Conservation (phyloP, 208 protist species). For the Trypanosoma rangeli region DNA sequence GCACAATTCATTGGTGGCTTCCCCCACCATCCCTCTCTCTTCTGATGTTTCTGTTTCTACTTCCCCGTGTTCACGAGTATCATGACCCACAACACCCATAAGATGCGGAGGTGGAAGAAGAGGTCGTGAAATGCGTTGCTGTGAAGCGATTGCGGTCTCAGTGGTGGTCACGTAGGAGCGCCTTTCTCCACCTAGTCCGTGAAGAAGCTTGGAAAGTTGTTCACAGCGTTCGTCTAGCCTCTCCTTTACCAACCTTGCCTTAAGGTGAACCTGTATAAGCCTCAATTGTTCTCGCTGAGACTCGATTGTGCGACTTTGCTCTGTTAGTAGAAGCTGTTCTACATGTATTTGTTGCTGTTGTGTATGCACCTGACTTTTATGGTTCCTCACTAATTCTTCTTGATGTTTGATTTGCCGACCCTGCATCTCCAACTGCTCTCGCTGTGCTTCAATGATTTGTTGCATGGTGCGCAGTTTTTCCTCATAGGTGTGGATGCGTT, state of each 20-base stretch:
- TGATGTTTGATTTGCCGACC: slow-evolving; percentile 48
- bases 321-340: slow-evolving; percentile 59
- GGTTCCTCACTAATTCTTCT: slow-evolving; percentile 43
- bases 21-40: not conserved
- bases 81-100: slow-evolving; percentile 13
- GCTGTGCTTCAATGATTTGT: slow-evolving; percentile 82
- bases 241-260: slow-evolving; percentile 21
- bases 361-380: slow-evolving; percentile 44
- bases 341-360: slow-evolving; percentile 73
- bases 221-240: slow-evolving; percentile 30
- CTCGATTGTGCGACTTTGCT: slow-evolving; percentile 73
- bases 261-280: slow-evolving; percentile 57
- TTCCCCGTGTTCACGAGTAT: not conserved
- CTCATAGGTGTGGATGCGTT: slow-evolving; percentile 78
- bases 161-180: not conserved
- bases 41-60: not conserved
- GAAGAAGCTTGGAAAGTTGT: slow-evolving; percentile 16
- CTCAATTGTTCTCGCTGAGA: slow-evolving; percentile 63
- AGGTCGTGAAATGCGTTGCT: not conserved
- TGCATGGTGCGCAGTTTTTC: slow-evolving; percentile 83
- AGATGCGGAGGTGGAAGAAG: slow-evolving; percentile 16
- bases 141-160: not conserved
- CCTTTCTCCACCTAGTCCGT: slow-evolving; percentile 8
- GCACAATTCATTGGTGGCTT: not conserved
- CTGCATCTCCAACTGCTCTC: slow-evolving; percentile 59